Percentiles rank a stretch among this genome's conserved stretches.
Evolutionary conservation across 768 basidiomycete genomes (phyloP).

Genomic region (Suillus bovinus): DNA sequence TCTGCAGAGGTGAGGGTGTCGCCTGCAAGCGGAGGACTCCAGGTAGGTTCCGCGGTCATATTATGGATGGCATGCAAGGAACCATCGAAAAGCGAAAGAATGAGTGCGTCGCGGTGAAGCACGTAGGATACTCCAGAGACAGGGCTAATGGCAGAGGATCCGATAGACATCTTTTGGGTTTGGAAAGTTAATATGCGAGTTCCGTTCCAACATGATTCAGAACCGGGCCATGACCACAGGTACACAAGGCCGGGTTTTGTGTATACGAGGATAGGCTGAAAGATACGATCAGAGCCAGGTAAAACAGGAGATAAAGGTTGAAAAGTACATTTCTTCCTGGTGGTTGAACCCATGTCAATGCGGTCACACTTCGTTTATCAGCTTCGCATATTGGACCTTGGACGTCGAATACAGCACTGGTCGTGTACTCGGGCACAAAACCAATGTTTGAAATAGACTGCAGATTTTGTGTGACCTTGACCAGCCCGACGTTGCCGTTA

Average conservation of each 20-base stretch:
- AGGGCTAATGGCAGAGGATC: slow-evolving; percentile 60
- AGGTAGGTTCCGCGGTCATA: slow-evolving; percentile 48
- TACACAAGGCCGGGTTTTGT: slow-evolving; percentile 60
- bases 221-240: slow-evolving; percentile 49
- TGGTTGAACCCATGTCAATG: slow-evolving; percentile 56
- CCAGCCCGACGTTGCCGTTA: slow-evolving; percentile 57
- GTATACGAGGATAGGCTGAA: slow-evolving; percentile 57
- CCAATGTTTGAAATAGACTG: slow-evolving; percentile 22
- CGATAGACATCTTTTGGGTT: slow-evolving; percentile 51
- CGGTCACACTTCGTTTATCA: slow-evolving; percentile 48
- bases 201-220: slow-evolving; percentile 48
- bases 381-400: slow-evolving; percentile 29
- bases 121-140: slow-evolving; percentile 63
- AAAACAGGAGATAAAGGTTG: slow-evolving; percentile 10
- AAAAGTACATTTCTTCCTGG: slow-evolving; percentile 40
- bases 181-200: slow-evolving; percentile 42
- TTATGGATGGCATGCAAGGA: slow-evolving; percentile 63
- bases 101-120: slow-evolving; percentile 46
- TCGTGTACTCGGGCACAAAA: slow-evolving; percentile 34
- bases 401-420: slow-evolving; percentile 35
- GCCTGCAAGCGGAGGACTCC: slow-evolving; percentile 29
- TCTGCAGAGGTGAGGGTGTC: slow-evolving; percentile 29
- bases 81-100: slow-evolving; percentile 68
- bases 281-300: slow-evolving; percentile 4
- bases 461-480: slow-evolving; percentile 53